Evolutionary conservation across 2,329 filamentous ascomycete species (phyloP), one percentile per base, ranked within the genome.

Genomic region (Colletotrichum sp.): DNA sequence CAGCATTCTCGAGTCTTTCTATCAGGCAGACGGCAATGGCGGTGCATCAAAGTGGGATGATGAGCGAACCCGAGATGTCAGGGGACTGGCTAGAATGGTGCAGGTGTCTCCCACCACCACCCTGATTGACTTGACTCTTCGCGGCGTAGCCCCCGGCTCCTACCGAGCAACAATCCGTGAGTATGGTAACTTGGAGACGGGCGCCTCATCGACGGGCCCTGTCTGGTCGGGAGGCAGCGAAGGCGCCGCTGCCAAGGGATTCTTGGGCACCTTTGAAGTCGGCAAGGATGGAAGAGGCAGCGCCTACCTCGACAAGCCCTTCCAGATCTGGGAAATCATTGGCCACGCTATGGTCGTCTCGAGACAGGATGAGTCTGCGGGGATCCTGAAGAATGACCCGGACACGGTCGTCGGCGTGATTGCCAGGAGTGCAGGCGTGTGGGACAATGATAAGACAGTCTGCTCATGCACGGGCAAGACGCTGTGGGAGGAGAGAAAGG

Each of bases 371-470:
- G 91, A 93, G 79, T 87, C 87, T 74, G 90, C 92, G 2, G 78
- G 75, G 34, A 63, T 71, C 14, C 86, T 93, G 79, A 89, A 89
- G 80, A 96, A 98, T 79, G 95, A 98, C 82, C 90, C 93, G 71
- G 92, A 98, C 83, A 98, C 96, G 24, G 88, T 98, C 67, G 95
- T 98, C 3, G 97, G 97, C 10, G 96, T 99, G 68, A 95, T 99
- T 86, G 97, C 97, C 65, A 90, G 97, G 82, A 98, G 96, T 84
- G 96, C 97, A 18, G 97, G 97, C n/a, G 94, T 98, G 77, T 99
- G 97, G 97, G 96, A 98, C 84, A 98, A 99, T 81, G 95, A 98
- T 83, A 99, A 99, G 90, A 98, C 95, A 61, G 96, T 99, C 7
- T 99, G 97, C 84, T 98, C 96, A 64, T 99, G 97, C 85, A 98